phyloP scores from a whole-genome alignment of 805 yeast genomes.

The Jamesozyma jinghongensis region DNA sequence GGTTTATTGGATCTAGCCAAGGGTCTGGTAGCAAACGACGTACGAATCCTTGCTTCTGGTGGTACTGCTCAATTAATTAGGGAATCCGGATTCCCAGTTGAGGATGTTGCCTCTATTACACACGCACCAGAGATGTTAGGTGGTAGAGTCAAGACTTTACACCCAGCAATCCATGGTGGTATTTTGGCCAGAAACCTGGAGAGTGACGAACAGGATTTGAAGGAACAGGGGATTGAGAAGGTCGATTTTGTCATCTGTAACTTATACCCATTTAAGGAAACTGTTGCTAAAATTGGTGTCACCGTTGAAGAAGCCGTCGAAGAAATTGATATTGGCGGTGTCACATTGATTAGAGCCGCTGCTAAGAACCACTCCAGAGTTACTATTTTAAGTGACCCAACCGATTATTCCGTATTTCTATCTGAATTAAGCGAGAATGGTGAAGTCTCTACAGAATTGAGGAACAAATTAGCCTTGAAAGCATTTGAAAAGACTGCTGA shows the following conservation, averaged over 20 bases:
- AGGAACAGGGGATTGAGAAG: conserved; percentile 84
- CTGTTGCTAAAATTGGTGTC: conserved; percentile 89
- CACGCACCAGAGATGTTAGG: conserved; percentile 99
- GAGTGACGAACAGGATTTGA: conserved; percentile 80
- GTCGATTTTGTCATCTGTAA: conserved; percentile 97
- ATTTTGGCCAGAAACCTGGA: conserved; percentile 91
- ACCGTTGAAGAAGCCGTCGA: conserved; percentile 97
- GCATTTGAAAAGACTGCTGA: conserved; percentile 99
- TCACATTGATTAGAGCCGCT: conserved; percentile 93
- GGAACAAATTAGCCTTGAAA: conserved; percentile 82
- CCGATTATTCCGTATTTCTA: conserved; percentile 80
- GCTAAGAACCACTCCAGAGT: conserved; percentile 98
- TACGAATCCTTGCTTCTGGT: conserved; percentile 91
- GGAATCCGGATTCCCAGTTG: conserved; percentile 97
- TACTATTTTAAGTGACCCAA: conserved; percentile 89
- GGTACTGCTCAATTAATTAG: conserved; percentile 92
- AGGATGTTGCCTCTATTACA: conserved; percentile 88
- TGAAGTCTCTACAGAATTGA: conserved; percentile 60
- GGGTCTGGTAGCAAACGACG: conserved; percentile 81
- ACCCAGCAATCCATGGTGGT: conserved; percentile 98
- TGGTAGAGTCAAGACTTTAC: conserved; percentile 96
- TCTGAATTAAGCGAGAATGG: conserved; percentile 64
- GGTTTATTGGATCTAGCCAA: conserved; percentile 93
- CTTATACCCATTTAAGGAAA: conserved; percentile 96
- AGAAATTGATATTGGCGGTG: conserved; percentile 98